Percentiles rank a stretch among this genome's conserved stretches.
Conservation (phyloP, 768 basidiomycete species). For the Kwoniella europaea region DNA sequence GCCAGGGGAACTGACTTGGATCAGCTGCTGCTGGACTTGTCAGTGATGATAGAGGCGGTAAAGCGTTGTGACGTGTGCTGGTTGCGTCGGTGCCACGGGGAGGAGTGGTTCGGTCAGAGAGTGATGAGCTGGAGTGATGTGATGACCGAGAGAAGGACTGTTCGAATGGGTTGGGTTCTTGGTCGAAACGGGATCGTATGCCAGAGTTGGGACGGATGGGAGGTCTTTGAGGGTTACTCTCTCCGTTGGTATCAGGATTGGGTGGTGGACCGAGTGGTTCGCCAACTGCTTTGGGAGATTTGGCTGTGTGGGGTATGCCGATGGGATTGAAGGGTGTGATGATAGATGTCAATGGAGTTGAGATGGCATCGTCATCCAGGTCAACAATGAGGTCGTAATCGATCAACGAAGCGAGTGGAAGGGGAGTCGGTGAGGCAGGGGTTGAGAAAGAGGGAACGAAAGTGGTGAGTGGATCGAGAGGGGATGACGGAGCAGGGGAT, state of each 20-base stretch:
- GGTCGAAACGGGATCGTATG: constrained; percentile 58
- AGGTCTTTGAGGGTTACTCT: constrained; percentile 39
- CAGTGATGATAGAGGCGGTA: constrained; percentile 56
- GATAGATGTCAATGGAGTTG: constrained; percentile 2
- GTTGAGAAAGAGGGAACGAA: constrained; percentile 5
- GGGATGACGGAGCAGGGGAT: constrained; percentile 23
- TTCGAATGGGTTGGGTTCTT: constrained; percentile 93
- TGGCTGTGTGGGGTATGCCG: neutral
- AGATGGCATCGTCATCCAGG: constrained; percentile 8
- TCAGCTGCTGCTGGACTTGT: constrained; percentile 55
- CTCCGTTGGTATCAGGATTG: constrained; percentile 8
- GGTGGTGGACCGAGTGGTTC: constrained; percentile 16
- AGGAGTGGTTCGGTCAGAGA: constrained; percentile 61
- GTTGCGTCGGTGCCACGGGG: constrained; percentile 55
- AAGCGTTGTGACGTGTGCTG: constrained; percentile 47
- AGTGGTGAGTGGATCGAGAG: constrained; percentile 22
- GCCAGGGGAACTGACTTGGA: constrained; percentile 57
- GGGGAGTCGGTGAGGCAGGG: constrained; percentile 16
- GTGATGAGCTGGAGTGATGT: constrained; percentile 37
- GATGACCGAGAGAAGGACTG: constrained; percentile 77
- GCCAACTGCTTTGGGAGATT: constrained; percentile 20
- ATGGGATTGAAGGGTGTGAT: neutral
- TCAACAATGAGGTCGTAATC: constrained; percentile 11
- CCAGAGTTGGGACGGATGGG: constrained; percentile 50
- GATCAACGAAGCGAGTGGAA: constrained; percentile 19